phyloP scores from a whole-genome alignment of 2,329 filamentous ascomycete genomes.

The Aspergillus hortae region DNA sequence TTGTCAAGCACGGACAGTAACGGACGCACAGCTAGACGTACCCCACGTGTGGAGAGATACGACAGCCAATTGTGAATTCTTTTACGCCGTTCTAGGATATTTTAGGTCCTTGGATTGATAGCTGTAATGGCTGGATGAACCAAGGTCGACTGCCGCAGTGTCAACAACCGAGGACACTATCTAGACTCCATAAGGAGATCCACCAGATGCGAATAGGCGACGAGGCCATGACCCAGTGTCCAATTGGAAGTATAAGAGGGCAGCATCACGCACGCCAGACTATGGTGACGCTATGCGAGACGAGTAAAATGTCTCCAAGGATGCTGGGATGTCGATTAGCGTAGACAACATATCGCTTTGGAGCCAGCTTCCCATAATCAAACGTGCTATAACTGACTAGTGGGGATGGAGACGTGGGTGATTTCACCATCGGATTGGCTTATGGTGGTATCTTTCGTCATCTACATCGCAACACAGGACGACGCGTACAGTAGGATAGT shows the following conservation, averaged over 20 bases:
- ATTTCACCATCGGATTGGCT: constrained; percentile 14
- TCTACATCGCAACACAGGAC: constrained; percentile 9
- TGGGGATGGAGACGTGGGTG: not conserved
- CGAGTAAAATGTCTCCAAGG: constrained; percentile 10
- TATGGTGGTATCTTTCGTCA: constrained; percentile 15
- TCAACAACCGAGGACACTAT: not conserved
- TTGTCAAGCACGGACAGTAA: not conserved
- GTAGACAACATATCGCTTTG: not conserved
- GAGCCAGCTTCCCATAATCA: not conserved
- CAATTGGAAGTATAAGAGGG: not conserved
- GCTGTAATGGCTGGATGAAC: not conserved
- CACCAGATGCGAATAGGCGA: not conserved
- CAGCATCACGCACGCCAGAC: constrained; percentile 19
- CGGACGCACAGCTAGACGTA: no score
- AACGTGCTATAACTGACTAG: not conserved
- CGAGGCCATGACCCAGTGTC: not conserved
- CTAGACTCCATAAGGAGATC: not conserved
- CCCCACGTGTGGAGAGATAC: no score
- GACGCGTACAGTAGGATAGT: no score
- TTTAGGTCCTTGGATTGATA: not conserved
- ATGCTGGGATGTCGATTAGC: constrained; percentile 2
- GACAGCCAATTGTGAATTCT: not conserved
- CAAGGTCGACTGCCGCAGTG: not conserved
- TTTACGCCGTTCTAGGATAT: not conserved
- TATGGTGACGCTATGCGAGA: constrained; percentile 20